Evolutionary conservation across 106 monocot species (phyloP).

Genomic region (Dioscorea zingiberensis): DNA sequence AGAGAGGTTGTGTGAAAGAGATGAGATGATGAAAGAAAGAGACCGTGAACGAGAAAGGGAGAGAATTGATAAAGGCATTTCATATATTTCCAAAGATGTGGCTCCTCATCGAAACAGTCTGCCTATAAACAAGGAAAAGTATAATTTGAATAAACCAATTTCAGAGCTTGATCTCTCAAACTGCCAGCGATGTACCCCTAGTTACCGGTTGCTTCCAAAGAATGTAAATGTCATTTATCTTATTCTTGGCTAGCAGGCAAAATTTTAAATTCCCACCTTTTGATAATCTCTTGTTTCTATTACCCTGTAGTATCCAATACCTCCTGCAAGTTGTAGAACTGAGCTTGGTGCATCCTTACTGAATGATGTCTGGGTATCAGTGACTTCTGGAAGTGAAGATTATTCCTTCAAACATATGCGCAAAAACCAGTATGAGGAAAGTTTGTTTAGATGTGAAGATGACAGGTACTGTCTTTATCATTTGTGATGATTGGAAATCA

Average conservation of each 20-base stretch:
- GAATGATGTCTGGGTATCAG: slow-evolving; percentile 96
- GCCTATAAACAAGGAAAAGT: slow-evolving; percentile 66
- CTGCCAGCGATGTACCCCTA: slow-evolving; percentile 78
- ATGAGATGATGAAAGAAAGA: slow-evolving; percentile 64
- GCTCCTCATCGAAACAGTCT: slow-evolving; percentile 43
- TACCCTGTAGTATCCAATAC: slow-evolving; percentile 62
- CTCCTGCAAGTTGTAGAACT: slow-evolving; percentile 80
- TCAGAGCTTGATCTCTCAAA: slow-evolving; percentile 93
- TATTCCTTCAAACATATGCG: slow-evolving; percentile 99
- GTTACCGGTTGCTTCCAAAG: slow-evolving; percentile 84
- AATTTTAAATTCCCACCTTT: slow-evolving; percentile 12
- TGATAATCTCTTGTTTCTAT: slow-evolving; percentile 1
- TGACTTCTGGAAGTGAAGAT: slow-evolving; percentile 96
- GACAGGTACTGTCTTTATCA: slow-evolving; percentile 49
- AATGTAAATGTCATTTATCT: not conserved
- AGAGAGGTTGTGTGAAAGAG: slow-evolving; percentile 53
- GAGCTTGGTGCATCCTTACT: slow-evolving; percentile 62
- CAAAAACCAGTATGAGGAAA: slow-evolving; percentile 97
- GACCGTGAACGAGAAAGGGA: slow-evolving; percentile 54
- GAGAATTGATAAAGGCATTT: slow-evolving; percentile 38
- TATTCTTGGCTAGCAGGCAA: not conserved
- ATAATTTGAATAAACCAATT: slow-evolving; percentile 69
- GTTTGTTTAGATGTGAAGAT: slow-evolving; percentile 97
- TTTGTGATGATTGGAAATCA: no score
- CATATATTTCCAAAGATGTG: slow-evolving; percentile 42